Evolutionary conservation across 352 stramenopile genomes (phyloP).

Genomic region (Pythium scleroteichum): DNA sequence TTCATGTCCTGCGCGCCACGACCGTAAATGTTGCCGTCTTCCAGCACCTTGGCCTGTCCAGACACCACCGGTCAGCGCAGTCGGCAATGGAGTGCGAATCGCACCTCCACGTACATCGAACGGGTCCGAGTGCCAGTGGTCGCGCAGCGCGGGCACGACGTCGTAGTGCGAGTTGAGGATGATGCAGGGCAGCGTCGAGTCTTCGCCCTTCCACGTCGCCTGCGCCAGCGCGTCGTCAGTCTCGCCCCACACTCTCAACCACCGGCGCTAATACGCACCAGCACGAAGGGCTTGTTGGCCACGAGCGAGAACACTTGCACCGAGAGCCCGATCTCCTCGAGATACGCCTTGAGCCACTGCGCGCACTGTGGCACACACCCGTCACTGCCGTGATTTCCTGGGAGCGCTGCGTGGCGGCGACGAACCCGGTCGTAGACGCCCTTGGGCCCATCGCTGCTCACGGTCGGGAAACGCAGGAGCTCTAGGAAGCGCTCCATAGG

Average conservation of each 20-base stretch:
- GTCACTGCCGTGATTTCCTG: not conserved
- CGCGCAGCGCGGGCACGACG: constrained; percentile 90
- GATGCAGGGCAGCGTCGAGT: constrained; percentile 84
- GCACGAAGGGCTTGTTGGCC: constrained; percentile 87
- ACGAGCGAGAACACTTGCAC: constrained; percentile 57
- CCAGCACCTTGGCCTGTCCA: constrained; percentile 61
- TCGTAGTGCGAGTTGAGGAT: constrained; percentile 98
- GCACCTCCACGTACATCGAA: constrained; percentile 67
- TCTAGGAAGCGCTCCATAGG: constrained; percentile 65
- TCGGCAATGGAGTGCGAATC: not conserved
- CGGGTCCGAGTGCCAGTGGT: constrained; percentile 91
- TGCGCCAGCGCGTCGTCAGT: constrained; percentile 7
- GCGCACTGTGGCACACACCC: constrained; percentile 38
- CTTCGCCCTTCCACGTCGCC: constrained; percentile 80
- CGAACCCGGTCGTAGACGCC: constrained; percentile 63
- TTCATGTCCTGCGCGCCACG: constrained; percentile 96
- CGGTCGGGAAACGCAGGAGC: constrained; percentile 70
- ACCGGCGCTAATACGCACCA: constrained; percentile 49
- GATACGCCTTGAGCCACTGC: constrained; percentile 54
- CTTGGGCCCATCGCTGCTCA: constrained; percentile 70
- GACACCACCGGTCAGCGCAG: too few relatives aligned
- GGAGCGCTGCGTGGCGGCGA: not conserved
- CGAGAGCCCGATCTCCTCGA: constrained; percentile 28
- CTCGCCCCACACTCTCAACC: too few relatives aligned
- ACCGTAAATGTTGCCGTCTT: constrained; percentile 92